A percentile compares a stretch with the other conserved stretches of the same genome.
These are phyloP conservation scores for Macroventuria anomochaeta DNA, from an alignment of 2,329 filamentous ascomycete species.

Conservation along the genomic window DNA sequence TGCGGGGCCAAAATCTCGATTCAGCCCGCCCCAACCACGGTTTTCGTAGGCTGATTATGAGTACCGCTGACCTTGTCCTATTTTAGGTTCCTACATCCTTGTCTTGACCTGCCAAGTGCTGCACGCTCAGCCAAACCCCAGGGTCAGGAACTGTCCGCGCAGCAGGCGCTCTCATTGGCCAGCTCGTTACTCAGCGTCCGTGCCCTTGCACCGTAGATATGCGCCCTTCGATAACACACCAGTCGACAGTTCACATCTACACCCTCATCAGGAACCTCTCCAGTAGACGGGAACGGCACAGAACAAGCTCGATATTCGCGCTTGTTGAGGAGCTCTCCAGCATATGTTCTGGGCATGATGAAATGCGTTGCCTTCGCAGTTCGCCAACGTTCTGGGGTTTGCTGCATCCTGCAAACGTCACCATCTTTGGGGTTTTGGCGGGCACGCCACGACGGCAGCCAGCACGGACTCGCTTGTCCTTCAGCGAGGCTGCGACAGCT, in stretches of 20 bases:
- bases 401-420: constrained; percentile 9
- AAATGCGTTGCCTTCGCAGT: background rate
- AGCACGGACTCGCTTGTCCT: constrained; percentile 11
- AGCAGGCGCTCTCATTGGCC: too few relatives aligned
- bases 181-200: too few relatives aligned
- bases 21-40: constrained; percentile 11
- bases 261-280: too few relatives aligned
- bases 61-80: background rate
- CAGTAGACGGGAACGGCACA: background rate
- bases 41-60: constrained; percentile 6
- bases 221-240: too few relatives aligned
- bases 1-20: background rate
- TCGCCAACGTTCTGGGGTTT: background rate
- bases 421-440: background rate
- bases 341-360: constrained; percentile 6
- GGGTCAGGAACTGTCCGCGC: too few relatives aligned
- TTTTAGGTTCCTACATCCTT: background rate
- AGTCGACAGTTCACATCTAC: too few relatives aligned
- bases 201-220: too few relatives aligned
- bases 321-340: background rate
- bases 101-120: constrained; percentile 13
- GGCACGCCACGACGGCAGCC: constrained; percentile 11
- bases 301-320: constrained; percentile 1
- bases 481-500: constrained; percentile 3
- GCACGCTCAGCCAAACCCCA: constrained; percentile 2